Evolutionary conservation across 2,329 filamentous ascomycete species (phyloP).

Genomic region (Lasiodiplodia hormozganensis): DNA sequence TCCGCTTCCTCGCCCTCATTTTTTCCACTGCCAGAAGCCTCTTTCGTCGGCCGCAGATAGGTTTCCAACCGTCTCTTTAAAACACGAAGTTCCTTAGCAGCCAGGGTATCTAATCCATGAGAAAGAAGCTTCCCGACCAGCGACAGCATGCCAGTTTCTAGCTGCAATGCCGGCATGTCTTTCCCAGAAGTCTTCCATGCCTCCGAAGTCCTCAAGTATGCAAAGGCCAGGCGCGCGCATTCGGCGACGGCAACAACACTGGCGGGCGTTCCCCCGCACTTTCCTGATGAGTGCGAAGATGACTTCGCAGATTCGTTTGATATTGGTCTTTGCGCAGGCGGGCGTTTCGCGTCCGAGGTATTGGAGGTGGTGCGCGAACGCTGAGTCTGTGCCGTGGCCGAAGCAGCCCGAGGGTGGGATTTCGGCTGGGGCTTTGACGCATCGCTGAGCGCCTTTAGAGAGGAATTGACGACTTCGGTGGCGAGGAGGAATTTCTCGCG

Average conservation of each 20-base stretch:
- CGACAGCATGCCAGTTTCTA: slow-evolving; percentile 76
- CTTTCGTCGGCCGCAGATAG: slow-evolving; percentile 34
- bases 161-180: slow-evolving; percentile 67
- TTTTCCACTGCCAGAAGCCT: slow-evolving; percentile 32
- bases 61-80: slow-evolving; percentile 69
- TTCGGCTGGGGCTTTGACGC: slow-evolving; percentile 61
- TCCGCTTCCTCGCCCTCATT: slow-evolving; percentile 46
- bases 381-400: slow-evolving; percentile 30
- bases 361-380: slow-evolving; percentile 32
- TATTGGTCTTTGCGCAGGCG: slow-evolving; percentile 63
- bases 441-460: slow-evolving; percentile 73
- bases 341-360: slow-evolving; percentile 47
- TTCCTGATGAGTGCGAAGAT: slow-evolving; percentile 44
- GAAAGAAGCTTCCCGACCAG: slow-evolving; percentile 70
- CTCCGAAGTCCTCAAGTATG: slow-evolving; percentile 66
- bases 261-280: slow-evolving; percentile 40
- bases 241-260: slow-evolving; percentile 65
- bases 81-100: slow-evolving; percentile 70
- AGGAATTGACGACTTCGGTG: slow-evolving; percentile 74
- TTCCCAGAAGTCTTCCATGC: slow-evolving; percentile 58
- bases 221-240: slow-evolving; percentile 72
- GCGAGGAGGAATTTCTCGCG: slow-evolving; percentile 72
- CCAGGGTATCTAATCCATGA: slow-evolving; percentile 70
- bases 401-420: slow-evolving; percentile 30
- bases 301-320: slow-evolving; percentile 60